Base-by-base conservation (phyloP, 192 early-diverging fungal species). In the Entomortierella beljakovae region DNA sequence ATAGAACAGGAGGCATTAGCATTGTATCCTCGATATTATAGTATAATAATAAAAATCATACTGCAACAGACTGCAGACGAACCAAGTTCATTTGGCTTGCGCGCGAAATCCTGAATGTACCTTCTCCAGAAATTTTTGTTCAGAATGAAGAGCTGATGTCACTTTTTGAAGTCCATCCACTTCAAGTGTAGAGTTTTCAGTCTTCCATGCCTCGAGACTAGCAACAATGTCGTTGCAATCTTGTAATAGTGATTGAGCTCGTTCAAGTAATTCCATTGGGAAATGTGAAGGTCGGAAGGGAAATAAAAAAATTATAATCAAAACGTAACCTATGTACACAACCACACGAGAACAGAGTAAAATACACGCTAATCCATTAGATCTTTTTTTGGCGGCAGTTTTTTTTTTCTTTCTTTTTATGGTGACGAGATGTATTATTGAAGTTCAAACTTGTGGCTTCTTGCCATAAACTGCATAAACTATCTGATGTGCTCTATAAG, bases 181-280 rank as follows among this genome's bases (percentile, higher is more conserved):
- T 18, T 76, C 61, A 16, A 76, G 43, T 0, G 64, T 57, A 3
- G 58, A 42, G 26, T 76, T 76, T 25, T 25, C 33, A 32, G 43
- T 46, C 32, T 49, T 60, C 72, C 72, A 76, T 57, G 42, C 25
- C 2, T 76, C 65, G n/a, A 76, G 72, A 23, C 52, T 56, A 34
- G 52, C 23, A 34, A 68, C 40, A 34, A 76, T 76, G 64, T 56
- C 53, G 46, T 76, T 76, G 60, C 72, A 76, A 57, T 76, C 72
- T 53, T 68, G 64, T 8, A 76, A 37, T 13, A 76, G 64, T 1
- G 64, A 53, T 43, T 76, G 72, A 9, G 72, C 72, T 1, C 65
- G 64, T 57, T 68, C 51, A 1, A 62, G 65, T 6, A 62, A 53
- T 8, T 76, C 72, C 64, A 76, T 67, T 9, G 16, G n/a, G 50